A percentile compares a stretch with the other conserved stretches of the same genome.
phyloP scores from a whole-genome alignment of 306 rosid species.

The Acacia acuminata region DNA sequence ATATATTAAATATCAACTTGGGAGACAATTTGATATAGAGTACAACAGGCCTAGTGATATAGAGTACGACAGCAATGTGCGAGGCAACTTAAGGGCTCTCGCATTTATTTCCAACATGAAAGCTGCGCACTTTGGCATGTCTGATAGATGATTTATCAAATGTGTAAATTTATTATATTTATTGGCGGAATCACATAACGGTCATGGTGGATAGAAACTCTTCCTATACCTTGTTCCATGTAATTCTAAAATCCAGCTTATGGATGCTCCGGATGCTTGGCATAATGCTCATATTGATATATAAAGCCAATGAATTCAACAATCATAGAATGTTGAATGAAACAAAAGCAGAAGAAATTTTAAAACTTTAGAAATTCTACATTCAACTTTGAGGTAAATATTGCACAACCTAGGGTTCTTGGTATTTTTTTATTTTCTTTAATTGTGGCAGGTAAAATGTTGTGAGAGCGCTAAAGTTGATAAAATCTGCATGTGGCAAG shows the following conservation, averaged over 20 bases:
- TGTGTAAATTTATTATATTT: not conserved
- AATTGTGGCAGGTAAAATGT: not conserved
- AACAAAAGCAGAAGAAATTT: not conserved
- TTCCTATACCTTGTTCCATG: not conserved
- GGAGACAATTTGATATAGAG: not conserved
- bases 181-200: not conserved
- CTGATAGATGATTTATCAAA: too few relatives aligned
- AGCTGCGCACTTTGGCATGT: too few relatives aligned
- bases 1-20: constrained; percentile 12
- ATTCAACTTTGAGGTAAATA: too few relatives aligned
- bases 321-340: not conserved
- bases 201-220: not conserved
- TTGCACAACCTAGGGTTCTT: too few relatives aligned
- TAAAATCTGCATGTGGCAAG: not conserved
- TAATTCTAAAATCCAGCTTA: not conserved
- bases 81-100: not conserved
- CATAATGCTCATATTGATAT: not conserved
- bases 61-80: not conserved
- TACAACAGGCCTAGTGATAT: not conserved
- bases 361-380: too few relatives aligned
- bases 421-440: too few relatives aligned
- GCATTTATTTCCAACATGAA: too few relatives aligned
- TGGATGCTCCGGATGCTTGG: not conserved
- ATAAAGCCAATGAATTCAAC: not conserved
- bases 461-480: not conserved